Conservation (phyloP, 2,329 filamentous ascomycete genomes). For the Diaporthe destruens region DNA sequence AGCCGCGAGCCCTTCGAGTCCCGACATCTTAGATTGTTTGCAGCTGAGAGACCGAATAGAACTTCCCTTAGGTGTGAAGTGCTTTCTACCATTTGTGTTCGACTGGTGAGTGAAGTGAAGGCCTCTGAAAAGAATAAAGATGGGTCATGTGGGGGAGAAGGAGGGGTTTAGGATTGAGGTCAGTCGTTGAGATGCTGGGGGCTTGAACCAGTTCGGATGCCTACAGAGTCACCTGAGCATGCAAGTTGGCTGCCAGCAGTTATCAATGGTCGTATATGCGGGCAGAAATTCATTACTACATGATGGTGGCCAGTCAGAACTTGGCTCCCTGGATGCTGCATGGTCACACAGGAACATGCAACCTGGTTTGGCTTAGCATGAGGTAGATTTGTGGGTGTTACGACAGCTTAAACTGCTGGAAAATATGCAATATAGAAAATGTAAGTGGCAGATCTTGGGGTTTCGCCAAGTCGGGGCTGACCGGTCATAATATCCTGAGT, state of each 20-base stretch:
- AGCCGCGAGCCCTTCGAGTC: neutral
- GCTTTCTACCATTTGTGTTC: neutral
- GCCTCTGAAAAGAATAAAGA: too few species aligned
- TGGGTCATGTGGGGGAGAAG: too few species aligned
- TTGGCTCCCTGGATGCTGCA: too few species aligned
- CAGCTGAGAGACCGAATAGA: fast-evolving
- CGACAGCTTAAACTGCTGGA: too few species aligned
- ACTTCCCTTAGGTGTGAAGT: neutral
- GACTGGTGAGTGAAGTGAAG: neutral
- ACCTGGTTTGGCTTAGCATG: neutral
- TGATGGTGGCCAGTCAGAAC: neutral
- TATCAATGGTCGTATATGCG: too few species aligned
- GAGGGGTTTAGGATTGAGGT: too few species aligned
- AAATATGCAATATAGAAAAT: too few species aligned
- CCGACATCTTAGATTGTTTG: neutral
- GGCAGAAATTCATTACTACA: neutral
- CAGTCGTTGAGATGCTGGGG: neutral
- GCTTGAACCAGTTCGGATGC: too few species aligned
- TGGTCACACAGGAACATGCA: neutral
- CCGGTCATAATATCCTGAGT: too few species aligned
- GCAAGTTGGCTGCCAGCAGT: neutral
- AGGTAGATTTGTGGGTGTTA: neutral
- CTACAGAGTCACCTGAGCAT: too few species aligned
- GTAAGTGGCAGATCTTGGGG: too few species aligned
- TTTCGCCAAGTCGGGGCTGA: too few species aligned